phyloP scores from a whole-genome alignment of 306 rosid genomes.

The Fragaria iinumae region DNA sequence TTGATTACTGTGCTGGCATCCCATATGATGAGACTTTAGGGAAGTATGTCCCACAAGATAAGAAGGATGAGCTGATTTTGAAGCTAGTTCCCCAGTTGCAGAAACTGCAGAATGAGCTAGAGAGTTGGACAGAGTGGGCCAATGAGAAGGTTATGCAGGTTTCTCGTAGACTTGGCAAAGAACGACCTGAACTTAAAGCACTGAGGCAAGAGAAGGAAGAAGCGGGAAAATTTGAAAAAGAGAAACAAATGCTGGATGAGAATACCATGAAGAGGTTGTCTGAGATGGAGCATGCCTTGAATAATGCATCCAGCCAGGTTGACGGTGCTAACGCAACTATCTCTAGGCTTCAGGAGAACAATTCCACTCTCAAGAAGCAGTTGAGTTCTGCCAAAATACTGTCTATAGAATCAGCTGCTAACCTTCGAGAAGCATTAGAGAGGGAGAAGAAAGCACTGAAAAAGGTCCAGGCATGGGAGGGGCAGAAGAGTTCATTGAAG shows the following conservation, averaged over 20 bases:
- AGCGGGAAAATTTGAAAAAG: slow-evolving; percentile 33
- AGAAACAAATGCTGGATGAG: slow-evolving; percentile 42
- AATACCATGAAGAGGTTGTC: slow-evolving; percentile 51
- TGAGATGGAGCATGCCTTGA: slow-evolving; percentile 55
- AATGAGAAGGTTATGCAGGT: slow-evolving; percentile 61
- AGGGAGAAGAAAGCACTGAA: slow-evolving; percentile 43
- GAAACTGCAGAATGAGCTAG: slow-evolving; percentile 43
- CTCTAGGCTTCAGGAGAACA: slow-evolving; percentile 36
- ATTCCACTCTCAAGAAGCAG: slow-evolving; percentile 42
- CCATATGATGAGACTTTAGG: slow-evolving; percentile 46
- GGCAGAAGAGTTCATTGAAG: slow-evolving; percentile 37
- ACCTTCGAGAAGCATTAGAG: slow-evolving; percentile 40
- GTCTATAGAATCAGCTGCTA: slow-evolving; percentile 37
- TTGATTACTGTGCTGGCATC: slow-evolving; percentile 44
- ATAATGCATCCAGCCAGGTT: slow-evolving; percentile 38
- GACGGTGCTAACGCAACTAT: slow-evolving; percentile 37
- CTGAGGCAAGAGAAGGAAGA: slow-evolving; percentile 51
- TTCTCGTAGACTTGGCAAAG: slow-evolving; percentile 44
- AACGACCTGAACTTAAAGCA: slow-evolving; percentile 43
- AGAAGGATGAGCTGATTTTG: slow-evolving; percentile 49
- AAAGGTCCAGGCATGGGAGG: slow-evolving; percentile 43
- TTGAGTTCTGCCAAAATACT: slow-evolving; percentile 37
- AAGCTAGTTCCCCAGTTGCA: slow-evolving; percentile 43
- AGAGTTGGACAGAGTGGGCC: slow-evolving; percentile 59
- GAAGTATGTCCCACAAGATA: slow-evolving; percentile 41